Conservation (phyloP, 2,329 filamentous ascomycete species). For the Colletotrichum spinosum region DNA sequence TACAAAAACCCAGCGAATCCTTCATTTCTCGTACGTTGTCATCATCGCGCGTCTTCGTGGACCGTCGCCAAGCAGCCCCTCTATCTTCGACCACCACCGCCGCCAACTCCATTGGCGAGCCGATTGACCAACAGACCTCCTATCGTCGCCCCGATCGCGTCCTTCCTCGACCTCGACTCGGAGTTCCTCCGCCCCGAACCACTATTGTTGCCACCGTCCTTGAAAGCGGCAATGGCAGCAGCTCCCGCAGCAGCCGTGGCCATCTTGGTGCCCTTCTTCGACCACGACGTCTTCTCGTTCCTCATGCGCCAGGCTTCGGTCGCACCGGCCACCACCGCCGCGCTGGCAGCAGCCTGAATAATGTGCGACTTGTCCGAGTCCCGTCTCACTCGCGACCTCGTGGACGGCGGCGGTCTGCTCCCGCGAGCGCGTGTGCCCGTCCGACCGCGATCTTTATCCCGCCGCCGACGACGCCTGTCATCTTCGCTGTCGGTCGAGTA, state of each 20-base stretch:
- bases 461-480: conserved; percentile 12
- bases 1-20: too few species aligned
- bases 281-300: conserved; percentile 34
- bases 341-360: conserved; percentile 32
- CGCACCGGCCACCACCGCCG: conserved; percentile 35
- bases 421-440: conserved; percentile 3
- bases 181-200: not conserved
- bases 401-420: conserved; percentile 2
- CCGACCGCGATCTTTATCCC: not conserved
- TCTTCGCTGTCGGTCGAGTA: conserved; percentile 33
- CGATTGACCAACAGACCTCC: conserved; percentile 37
- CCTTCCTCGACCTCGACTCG: conserved; percentile 1
- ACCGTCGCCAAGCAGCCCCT: too few species aligned
- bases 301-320: conserved; percentile 35
- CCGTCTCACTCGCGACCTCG: not conserved
- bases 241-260: conserved; percentile 37
- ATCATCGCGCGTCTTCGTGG: too few species aligned
- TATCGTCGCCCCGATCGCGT: conserved; percentile 31
- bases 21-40: too few species aligned
- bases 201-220: conserved; percentile 13
- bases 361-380: conserved; percentile 27
- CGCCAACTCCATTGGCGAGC: conserved; percentile 8
- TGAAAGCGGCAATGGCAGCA: conserved; percentile 37
- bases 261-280: conserved; percentile 32
- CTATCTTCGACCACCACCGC: not conserved